Percentiles rank a stretch among this genome's conserved stretches.
Evolutionary conservation across 2,329 filamentous ascomycete genomes (phyloP).

Genomic region (Aspergillus felis): DNA sequence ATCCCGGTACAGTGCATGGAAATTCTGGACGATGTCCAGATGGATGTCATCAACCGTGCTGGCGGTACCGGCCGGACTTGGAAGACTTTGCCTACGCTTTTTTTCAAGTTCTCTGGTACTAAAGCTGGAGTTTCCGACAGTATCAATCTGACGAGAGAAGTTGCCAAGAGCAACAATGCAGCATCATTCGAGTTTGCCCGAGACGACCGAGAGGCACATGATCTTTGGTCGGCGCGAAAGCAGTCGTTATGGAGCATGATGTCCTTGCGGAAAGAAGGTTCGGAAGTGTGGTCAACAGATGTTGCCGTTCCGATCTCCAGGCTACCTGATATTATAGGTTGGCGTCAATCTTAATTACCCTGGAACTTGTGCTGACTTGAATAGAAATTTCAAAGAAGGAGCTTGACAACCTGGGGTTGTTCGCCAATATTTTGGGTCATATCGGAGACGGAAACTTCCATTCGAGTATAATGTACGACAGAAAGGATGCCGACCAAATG

Average conservation of each 20-base stretch:
- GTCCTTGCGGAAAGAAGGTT: constrained; percentile 51
- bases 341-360: not conserved
- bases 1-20: constrained; percentile 66
- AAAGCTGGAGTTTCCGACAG: constrained; percentile 74
- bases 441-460: constrained; percentile 96
- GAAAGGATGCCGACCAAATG: constrained; percentile 62
- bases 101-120: constrained; percentile 67
- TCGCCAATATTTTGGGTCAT: constrained; percentile 83
- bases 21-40: constrained; percentile 58
- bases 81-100: constrained; percentile 39
- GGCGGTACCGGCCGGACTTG: constrained; percentile 53
- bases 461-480: constrained; percentile 84
- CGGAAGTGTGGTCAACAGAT: constrained; percentile 60
- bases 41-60: constrained; percentile 65
- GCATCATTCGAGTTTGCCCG: constrained; percentile 54
- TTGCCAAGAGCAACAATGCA: constrained; percentile 60
- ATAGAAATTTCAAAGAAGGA: constrained; percentile 83
- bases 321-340: constrained; percentile 59
- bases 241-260: constrained; percentile 61
- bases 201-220: constrained; percentile 52
- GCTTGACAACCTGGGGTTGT: constrained; percentile 78
- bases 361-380: constrained; percentile 11
- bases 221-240: constrained; percentile 59
- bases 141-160: constrained; percentile 62
- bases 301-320: constrained; percentile 59